Base-by-base conservation (phyloP, 2,329 filamentous ascomycete species). In the Trichothecium roseum region DNA sequence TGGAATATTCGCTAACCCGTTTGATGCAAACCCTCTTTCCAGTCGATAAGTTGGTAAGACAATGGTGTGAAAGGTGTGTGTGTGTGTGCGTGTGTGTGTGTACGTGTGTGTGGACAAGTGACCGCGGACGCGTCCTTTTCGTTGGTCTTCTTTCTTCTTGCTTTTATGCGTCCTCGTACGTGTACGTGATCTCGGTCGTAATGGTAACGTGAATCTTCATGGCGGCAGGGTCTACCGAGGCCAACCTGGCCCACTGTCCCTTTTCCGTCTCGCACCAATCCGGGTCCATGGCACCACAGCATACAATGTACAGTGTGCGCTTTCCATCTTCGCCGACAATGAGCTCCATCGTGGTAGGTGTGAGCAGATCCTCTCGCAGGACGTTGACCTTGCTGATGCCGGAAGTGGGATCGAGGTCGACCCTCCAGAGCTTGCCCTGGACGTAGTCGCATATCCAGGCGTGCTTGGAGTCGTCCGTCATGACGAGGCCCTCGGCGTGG, bases 221-320 rank as follows among this genome's bases (percentile, higher is more conserved):
- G 15, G 33, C 28, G 2, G 18, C 8, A 10, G 14, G 13, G 22
- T 39, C 37, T 8, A 39, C 9, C 16, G 27, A 32, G 7, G 32
- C 22, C 7, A 39, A n/a, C 8, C 13, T 13, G 8, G 35, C 12
- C 32, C 34, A 39, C 3, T 32, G 5, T 9, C 28, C 35, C 10
- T 28, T 16, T 13, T 37, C 35, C 18, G 28, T 28, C 7, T 37
- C 35, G 12, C 22, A 14, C 35, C 22, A 17, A n/a, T 32, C 28
- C 9, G 18, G n/a, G n/a, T 18, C 22, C 4, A 38, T 8, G 8
- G 15, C 26, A 14, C 37, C 35, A 16, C 40, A 40, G 35, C 40
- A 41, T 8, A 37, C 37, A 22, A 42, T 27, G 16, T 42, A 39
- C 4, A 42, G 29, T 2, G 37, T 36, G 5, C 34, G 37, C 30